Base-by-base conservation (phyloP, 2,329 filamentous ascomycete genomes). In the Pyrenophora graminea region DNA sequence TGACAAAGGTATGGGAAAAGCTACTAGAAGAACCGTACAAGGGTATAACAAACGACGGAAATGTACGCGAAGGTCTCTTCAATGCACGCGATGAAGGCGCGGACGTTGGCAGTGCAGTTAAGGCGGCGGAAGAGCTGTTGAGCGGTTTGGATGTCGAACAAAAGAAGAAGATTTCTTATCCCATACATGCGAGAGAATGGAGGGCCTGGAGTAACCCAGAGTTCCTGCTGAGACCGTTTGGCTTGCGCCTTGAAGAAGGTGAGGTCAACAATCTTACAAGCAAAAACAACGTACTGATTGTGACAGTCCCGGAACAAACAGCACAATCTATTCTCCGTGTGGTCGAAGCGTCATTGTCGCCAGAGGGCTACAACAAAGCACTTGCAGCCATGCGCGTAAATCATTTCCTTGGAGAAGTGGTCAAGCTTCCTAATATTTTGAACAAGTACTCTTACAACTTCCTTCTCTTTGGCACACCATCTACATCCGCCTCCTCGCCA, bases 371-470 rank as follows among this genome's bases (percentile, higher is more conserved):
- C 72, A 70, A 80, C 15, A 91, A 91, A 63, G 87, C 87, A 7
- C 49, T 86, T 1, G 79, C 76, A 0, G 87, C 87, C 0, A 90
- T 89, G 86, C 83, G 84, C 50, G 84, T 89, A 67, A 91, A 91
- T 70, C 84, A 86, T 48, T 91, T 90, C 72, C 80, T 91, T 0
- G 88, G 88, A 38, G 80, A 88, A 52, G 78, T 91, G 0, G 84
- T 89, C 42, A 65, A 82, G 30, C 79, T 83, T 0, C 80, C 82
- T 0, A 69, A 74, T 5, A 81, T 91, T 45, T 84, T 89, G 81
- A 91, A 90, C 73, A 83, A 90, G 68, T 84, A 82, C 73, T 89
- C 85, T 1, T 91, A 91, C 79, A 91, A 91, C 72, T 87, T 90
- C 52, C 82, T 84, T 31, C 74, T 91, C 1, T 91, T 91, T 64